Evolutionary conservation across 352 stramenopile species (phyloP).

Genomic region (Pythium vanterpoolii): DNA sequence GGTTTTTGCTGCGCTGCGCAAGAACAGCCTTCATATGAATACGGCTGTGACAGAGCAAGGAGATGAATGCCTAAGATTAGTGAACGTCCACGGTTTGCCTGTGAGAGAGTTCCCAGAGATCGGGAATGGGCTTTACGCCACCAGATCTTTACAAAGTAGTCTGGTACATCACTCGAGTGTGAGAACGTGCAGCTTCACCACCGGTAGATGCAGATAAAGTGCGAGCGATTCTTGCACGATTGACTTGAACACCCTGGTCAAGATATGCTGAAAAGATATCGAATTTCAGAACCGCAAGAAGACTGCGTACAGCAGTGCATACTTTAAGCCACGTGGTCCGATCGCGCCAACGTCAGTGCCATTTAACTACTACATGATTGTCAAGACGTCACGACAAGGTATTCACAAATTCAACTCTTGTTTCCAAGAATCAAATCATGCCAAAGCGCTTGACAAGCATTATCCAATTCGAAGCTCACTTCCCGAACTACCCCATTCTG

Average conservation of each 20-base stretch:
- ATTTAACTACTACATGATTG: slow-evolving; percentile 24
- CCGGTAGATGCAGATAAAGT: too few species aligned
- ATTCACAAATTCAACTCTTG: slow-evolving; percentile 14
- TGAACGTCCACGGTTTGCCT: neutral
- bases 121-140: slow-evolving; percentile 6
- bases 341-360: slow-evolving; percentile 16
- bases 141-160: too few species aligned
- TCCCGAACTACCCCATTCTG: slow-evolving; percentile 16
- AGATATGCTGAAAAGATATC: too few species aligned
- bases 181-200: too few species aligned
- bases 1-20: neutral
- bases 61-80: neutral
- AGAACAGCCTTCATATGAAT: slow-evolving; percentile 11
- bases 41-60: slow-evolving; percentile 1
- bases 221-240: too few species aligned
- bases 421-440: slow-evolving; percentile 20
- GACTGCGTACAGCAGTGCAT: too few species aligned
- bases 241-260: too few species aligned
- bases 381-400: slow-evolving; percentile 12
- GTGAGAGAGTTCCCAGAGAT: neutral
- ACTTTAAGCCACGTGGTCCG: slow-evolving; percentile 9
- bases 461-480: slow-evolving; percentile 20
- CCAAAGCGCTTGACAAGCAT: slow-evolving; percentile 18
- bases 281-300: too few species aligned
- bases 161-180: too few species aligned